Evolutionary conservation across 805 yeast genomes (phyloP), one percentile per base, ranked within the genome.

Genomic region (Candida manassasensis): DNA sequence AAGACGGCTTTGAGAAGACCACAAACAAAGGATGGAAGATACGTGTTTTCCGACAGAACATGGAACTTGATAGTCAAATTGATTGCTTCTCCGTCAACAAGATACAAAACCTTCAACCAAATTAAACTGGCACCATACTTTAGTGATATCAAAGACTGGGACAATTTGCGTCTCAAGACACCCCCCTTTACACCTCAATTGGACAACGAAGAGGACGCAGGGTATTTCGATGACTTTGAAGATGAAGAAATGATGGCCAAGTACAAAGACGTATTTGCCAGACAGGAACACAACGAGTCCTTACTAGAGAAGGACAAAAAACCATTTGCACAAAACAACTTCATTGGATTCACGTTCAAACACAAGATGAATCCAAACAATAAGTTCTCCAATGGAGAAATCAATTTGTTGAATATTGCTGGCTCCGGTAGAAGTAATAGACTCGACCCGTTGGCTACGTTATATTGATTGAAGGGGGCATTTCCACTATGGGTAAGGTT

Each of bases 131-230:
- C 83, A 73, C 72, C 83, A 7, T 90, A 93, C 61, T 93, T 90
- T 50, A 64, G 77, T 19, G 97, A 90, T 49, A 77, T 87, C 19
- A 36, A 37, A 3, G 81, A 85, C 52, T 90, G 95, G 81, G 76
- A 71, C 4, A 62, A 62, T 8, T 59, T 93, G 46, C 73, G 96
- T 52, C 63, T 59, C 21, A 72, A 79, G 41, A 72, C 81, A 15
- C 97, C 99, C 4, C 99, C 99, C 22, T 93, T 93, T 59, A 84
- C 93, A 13, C 99, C 99, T 3, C 96, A 94, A 50, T 71, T 93
- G 44, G 97, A 93, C 55, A 85, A 88, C 41, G 99, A 93, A 52
- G 93, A 88, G 43, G 99, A 93, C 63, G 97, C 97, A 0, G 99
- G 99, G 1, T 93, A 93, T 63, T 93, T 93, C 56, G 99, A 93